phyloP scores from a whole-genome alignment of 2,329 filamentous ascomycete species.

The Phialemoniopsis sp. region DNA sequence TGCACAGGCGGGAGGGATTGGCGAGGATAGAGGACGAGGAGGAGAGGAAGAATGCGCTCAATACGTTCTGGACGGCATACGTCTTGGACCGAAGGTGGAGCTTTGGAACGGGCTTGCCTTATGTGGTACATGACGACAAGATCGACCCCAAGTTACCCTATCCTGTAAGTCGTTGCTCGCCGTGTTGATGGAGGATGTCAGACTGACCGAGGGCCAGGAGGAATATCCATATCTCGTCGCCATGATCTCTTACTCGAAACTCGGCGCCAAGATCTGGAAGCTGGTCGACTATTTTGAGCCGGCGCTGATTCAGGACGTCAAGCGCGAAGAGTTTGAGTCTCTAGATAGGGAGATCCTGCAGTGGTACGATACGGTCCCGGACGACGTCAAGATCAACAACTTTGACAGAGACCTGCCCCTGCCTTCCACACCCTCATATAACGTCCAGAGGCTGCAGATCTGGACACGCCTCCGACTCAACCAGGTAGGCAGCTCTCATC shows the following conservation, averaged over 20 bases:
- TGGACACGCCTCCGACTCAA: conserved; percentile 84
- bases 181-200: too few relatives aligned
- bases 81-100: conserved; percentile 9
- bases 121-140: conserved; percentile 5
- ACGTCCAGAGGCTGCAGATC: conserved; percentile 70
- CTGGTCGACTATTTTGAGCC: conserved; percentile 68
- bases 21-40: conserved; percentile 64
- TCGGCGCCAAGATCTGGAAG: conserved; percentile 84
- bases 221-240: conserved; percentile 68
- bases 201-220: conserved; percentile 25
- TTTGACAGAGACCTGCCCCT: conserved; percentile 50
- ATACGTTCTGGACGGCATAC: conserved; percentile 34
- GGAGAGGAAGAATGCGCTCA: conserved; percentile 63
- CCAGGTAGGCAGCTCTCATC: conserved; percentile 42
- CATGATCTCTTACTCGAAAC: conserved; percentile 80
- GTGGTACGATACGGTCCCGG: conserved; percentile 78
- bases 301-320: conserved; percentile 57
- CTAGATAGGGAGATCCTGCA: conserved; percentile 80
- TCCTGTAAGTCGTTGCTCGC: conserved; percentile 54
- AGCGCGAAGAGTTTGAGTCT: conserved; percentile 70
- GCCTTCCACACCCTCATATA: conserved; percentile 57
- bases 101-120: conserved; percentile 8
- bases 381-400: conserved; percentile 53
- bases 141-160: conserved; percentile 69
- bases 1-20: conserved; percentile 76